phyloP scores from a whole-genome alignment of 805 yeast genomes.

The Lipomyces starkeyi region DNA sequence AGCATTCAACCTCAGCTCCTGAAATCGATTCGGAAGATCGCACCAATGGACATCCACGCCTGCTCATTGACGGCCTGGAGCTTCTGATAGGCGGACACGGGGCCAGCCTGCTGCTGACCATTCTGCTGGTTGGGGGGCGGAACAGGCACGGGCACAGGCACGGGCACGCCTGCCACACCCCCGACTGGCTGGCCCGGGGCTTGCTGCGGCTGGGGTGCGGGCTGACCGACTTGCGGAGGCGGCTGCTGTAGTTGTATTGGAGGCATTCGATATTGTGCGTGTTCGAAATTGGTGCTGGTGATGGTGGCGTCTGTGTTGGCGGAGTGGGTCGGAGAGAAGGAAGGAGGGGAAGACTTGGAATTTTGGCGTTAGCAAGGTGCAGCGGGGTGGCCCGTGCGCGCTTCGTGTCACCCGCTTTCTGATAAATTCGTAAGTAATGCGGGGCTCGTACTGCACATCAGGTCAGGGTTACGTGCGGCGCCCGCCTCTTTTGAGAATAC shows the following conservation, averaged over 20 bases:
- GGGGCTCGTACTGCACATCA: constrained; percentile 1
- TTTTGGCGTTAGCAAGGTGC: neutral
- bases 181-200: neutral
- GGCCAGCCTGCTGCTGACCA: constrained; percentile 26
- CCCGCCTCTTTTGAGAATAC: neutral
- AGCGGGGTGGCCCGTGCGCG: constrained; percentile 2
- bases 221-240: constrained; percentile 1
- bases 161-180: constrained; percentile 6
- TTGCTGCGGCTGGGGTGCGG: constrained; percentile 8
- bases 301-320: neutral
- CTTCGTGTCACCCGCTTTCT: neutral
- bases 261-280: neutral
- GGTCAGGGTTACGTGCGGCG: constrained; percentile 3
- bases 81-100: constrained; percentile 36
- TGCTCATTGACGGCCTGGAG: constrained; percentile 39
- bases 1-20: constrained; percentile 57
- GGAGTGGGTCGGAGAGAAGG: neutral
- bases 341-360: neutral
- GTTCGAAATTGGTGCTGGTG: neutral
- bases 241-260: constrained; percentile 1
- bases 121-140: constrained; percentile 17
- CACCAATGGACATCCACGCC: constrained; percentile 39
- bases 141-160: constrained; percentile 18
- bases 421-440: neutral
- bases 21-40: neutral